Conservation (phyloP, 331 rosid species). For the Ulmus americana region DNA sequence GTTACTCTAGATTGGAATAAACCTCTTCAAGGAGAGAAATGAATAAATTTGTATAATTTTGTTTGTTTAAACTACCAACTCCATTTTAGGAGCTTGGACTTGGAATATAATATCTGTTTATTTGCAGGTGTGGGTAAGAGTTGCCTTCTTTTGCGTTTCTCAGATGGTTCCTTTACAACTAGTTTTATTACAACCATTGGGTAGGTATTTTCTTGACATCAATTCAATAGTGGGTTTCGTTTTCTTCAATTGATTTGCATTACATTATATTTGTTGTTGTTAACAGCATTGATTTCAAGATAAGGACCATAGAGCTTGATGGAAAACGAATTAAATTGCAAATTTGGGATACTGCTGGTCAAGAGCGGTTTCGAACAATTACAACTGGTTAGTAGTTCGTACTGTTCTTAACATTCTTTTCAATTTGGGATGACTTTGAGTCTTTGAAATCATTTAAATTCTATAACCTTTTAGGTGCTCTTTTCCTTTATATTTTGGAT, state of each 20-base stretch:
- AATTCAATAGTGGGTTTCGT: background rate
- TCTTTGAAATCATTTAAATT: too few species aligned
- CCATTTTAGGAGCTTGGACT: too few species aligned
- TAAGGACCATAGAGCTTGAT: constrained; percentile 96
- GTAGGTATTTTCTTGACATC: constrained; percentile 35
- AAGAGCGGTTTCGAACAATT: constrained; percentile 90
- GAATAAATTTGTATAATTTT: too few species aligned
- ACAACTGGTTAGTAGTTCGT: constrained; percentile 68
- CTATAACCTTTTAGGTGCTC: too few species aligned
- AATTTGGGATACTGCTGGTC: constrained; percentile 99
- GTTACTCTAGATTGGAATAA: too few species aligned
- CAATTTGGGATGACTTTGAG: background rate
- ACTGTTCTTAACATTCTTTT: background rate
- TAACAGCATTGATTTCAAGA: constrained; percentile 85
- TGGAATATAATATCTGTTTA: background rate
- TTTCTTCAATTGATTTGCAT: constrained; percentile 20
- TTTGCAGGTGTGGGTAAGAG: constrained; percentile 91
- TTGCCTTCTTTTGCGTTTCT: constrained; percentile 96
- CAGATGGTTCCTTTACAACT: constrained; percentile 94
- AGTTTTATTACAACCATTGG: constrained; percentile 97
- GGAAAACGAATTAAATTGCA: constrained; percentile 89
- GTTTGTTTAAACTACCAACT: too few species aligned
- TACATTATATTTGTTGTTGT: constrained; percentile 28
- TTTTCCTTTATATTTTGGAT: too few species aligned
- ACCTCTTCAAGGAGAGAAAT: too few species aligned